Evolutionary conservation across 176 grass and related monocot genomes (phyloP), one percentile per base, ranked within the genome.

Genomic region (Oryza punctata): DNA sequence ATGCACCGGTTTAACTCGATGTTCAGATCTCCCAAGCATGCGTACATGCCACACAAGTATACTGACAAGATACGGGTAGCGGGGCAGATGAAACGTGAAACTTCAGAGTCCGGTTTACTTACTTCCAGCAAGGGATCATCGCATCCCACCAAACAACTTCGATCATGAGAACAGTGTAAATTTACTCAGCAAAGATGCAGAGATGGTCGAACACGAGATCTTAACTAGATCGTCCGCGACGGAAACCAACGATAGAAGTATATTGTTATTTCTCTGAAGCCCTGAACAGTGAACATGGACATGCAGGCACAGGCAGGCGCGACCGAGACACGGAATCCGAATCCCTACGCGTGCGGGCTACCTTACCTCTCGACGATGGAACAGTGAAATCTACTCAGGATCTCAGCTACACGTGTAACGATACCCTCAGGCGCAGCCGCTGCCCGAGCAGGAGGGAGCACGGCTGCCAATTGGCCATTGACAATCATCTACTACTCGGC

Each of bases 221-320:
- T 78, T 32, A 19, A 0, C 6, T 82, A 72, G 83, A 89, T 86
- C 68, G 21, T 7, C 64, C 33, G 47, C 43, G 26, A 37, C 68
- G 19, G 61, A 33, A 37, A 52, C 10, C 67, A 19, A 27, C 38
- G 82, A 21, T n/a, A 59, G 10, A 7, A 38, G 37, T 38, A 38
- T 32, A 37, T 37, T 37, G 35, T 1, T 41, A 2, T n/a, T 54
- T 6, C 46, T 64, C 63, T 14, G 8, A 37, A 32, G 32, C 3
- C 27, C 38, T 27, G 59, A 66, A 44, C 87, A 76, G 70, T 54
- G 88, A 86, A 90, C 69, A 2, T 86, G 7, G 84, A 86, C 71
- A 43, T 1, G 11, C 67, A 57, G 7, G 14, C 40, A 49, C 15
- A 28, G 4, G 67, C 54, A 27, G 61, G 35, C 76, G 61, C 60